These are phyloP conservation scores for Favolaschia claudopus DNA, from an alignment of 768 basidiomycete species.

Conservation along the genomic window DNA sequence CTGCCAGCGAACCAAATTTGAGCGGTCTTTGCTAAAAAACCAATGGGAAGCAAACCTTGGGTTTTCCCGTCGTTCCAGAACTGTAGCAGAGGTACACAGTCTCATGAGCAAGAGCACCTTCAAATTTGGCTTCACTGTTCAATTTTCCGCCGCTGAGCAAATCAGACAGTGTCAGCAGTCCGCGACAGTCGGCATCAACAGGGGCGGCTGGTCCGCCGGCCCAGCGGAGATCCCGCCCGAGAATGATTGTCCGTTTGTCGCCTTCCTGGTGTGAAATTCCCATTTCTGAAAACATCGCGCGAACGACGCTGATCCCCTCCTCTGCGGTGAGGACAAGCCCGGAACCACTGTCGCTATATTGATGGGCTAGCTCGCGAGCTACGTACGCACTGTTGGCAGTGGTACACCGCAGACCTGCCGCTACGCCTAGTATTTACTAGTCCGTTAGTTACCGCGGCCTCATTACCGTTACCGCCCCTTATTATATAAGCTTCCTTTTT, in stretches of 20 bases:
- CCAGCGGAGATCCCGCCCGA: conserved; percentile 14
- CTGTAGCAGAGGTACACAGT: conserved; percentile 37
- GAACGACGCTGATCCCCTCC: conserved; percentile 30
- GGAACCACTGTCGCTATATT: conserved; percentile 59
- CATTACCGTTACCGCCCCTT: no score
- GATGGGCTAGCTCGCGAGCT: conserved; percentile 60
- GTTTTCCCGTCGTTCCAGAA: conserved; percentile 65
- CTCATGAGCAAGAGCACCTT: conserved; percentile 31
- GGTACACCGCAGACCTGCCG: conserved; percentile 60
- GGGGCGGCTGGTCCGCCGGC: conserved; percentile 17
- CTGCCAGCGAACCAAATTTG: not conserved
- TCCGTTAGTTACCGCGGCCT: no score
- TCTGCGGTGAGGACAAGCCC: conserved; percentile 60
- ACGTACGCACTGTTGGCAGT: conserved; percentile 65
- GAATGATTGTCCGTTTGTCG: conserved; percentile 15
- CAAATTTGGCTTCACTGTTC: conserved; percentile 32
- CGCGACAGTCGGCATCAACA: conserved; percentile 9
- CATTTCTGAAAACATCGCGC: conserved; percentile 28
- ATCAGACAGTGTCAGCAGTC: conserved; percentile 12
- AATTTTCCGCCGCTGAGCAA: conserved; percentile 26
- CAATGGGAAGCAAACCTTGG: no score
- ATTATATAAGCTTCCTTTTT: no score
- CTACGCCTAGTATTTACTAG: conserved; percentile 48
- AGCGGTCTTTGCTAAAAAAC: not conserved
- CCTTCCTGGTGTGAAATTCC: conserved; percentile 23